phyloP scores from a whole-genome alignment of 805 yeast species.

The Deakozyma indianensis region DNA sequence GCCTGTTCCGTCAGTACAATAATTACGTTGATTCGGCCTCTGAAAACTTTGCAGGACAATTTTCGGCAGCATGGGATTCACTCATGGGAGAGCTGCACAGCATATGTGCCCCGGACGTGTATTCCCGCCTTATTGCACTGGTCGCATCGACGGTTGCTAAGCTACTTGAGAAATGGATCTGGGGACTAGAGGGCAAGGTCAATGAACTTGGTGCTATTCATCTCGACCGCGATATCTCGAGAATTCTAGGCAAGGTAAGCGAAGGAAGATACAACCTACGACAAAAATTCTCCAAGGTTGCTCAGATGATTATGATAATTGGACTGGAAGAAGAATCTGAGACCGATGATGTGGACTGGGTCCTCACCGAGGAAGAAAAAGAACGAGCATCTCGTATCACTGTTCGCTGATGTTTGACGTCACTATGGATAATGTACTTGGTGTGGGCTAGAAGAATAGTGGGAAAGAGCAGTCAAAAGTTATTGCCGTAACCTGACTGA shows the following conservation, averaged over 20 bases:
- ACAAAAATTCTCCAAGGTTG: slow-evolving; percentile 63
- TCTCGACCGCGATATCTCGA: slow-evolving; percentile 67
- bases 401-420: not conserved
- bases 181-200: slow-evolving; percentile 50
- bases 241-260: slow-evolving; percentile 50
- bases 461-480: too few relatives aligned
- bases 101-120: slow-evolving; percentile 28
- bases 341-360: slow-evolving; percentile 46
- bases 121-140: slow-evolving; percentile 30
- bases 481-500: too few relatives aligned
- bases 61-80: slow-evolving; percentile 50
- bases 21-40: slow-evolving; percentile 21
- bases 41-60: slow-evolving; percentile 20
- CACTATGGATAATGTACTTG: too few relatives aligned
- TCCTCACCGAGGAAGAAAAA: slow-evolving; percentile 63
- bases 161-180: slow-evolving; percentile 49
- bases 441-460: too few relatives aligned
- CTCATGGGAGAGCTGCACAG: slow-evolving; percentile 42
- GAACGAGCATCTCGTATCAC: slow-evolving; percentile 10
- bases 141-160: slow-evolving; percentile 42
- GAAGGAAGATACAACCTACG: slow-evolving; percentile 60
- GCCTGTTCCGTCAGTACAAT: slow-evolving; percentile 23
- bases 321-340: slow-evolving; percentile 65
- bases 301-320: slow-evolving; percentile 69
- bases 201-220: slow-evolving; percentile 75